Evolutionary conservation across 2,329 filamentous ascomycete genomes (phyloP), one percentile per base, ranked within the genome.

Genomic region (Alternaria brassicae): DNA sequence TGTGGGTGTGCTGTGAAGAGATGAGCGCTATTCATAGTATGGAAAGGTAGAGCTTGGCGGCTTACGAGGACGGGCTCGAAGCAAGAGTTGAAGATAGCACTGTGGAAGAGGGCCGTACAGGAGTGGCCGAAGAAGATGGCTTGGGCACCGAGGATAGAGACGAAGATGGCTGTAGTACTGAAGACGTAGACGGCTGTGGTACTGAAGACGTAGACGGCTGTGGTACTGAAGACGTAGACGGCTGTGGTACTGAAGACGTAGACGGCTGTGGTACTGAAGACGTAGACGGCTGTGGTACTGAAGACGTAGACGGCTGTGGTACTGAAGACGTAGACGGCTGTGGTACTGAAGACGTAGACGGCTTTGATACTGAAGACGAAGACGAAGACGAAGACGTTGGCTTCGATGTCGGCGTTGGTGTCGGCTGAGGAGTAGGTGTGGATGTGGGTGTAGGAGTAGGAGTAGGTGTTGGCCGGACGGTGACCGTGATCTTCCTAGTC

Each of bases 21-120:
- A 25, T 67, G 27, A 70, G 54, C n/a, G n/a, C 27, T 5, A 6
- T 27, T 7, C 17, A 9, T 4, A 17, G 9, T 10, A 19, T n/a
- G 12, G 37, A 17, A 8, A 8, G 6, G 6, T 3, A 2, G 15
- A 32, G 6, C 12, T 27, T 6, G 7, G 30, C 10, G 10, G 64
- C 72, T 17, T 68, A 74, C 71, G 71, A 69, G n/a, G 67, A 62
- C 9, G 69, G 65, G 15, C 61, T 59, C 2, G 64, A 59, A 12
- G 61, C 32, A 10, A 67, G 51, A 7, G 60, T 64, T 8, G 64
- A 63, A 3, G 64, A 65, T 0, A 62, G 30, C 6, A 66, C 21
- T 19, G 61, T 64, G 15, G 63, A 62, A 30, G 63, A 66, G 23
- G 62, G 62, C 21, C 53, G 25, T n/a, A 56, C 56, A 4, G 53